Conservation (phyloP, 1,284 basidiomycete genomes). For the Hemileia vastatrix region DNA sequence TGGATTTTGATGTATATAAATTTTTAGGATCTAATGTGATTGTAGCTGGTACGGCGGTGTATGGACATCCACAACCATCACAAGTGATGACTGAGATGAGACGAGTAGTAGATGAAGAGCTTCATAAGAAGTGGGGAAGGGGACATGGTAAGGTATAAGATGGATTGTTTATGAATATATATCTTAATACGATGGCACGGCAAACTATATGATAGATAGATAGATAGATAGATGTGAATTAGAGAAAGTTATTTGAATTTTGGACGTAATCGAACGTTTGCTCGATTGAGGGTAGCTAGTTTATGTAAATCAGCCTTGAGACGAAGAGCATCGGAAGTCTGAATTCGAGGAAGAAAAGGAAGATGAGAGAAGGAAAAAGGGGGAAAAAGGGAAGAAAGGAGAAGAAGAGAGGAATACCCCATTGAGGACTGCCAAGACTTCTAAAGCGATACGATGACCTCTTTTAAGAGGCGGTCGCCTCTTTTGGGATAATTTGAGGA, state of each 20-base stretch:
- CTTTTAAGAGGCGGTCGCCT: conserved; percentile 15
- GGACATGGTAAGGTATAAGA: too few relatives aligned
- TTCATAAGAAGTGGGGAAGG: too few relatives aligned
- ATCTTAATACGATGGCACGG: too few relatives aligned
- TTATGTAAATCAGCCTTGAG: conserved; percentile 21
- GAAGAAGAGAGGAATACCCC: conserved; percentile 3
- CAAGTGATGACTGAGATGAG: conserved; percentile 66
- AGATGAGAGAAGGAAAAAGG: neutral
- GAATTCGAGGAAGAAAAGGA: neutral
- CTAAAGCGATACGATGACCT: conserved; percentile 15
- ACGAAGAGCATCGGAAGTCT: conserved; percentile 17
- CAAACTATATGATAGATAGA: too few relatives aligned
- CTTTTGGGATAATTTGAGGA: conserved; percentile 18
- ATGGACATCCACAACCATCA: conserved; percentile 67
- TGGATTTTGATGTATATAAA: neutral
- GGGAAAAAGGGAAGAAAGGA: neutral
- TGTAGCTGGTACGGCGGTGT: conserved; percentile 94
- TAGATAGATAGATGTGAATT: too few relatives aligned
- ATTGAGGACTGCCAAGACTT: conserved; percentile 19
- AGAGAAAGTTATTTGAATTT: too few relatives aligned
- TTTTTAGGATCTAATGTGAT: conserved; percentile 66
- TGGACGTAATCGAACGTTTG: conserved; percentile 18
- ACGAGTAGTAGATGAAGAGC: conserved; percentile 56
- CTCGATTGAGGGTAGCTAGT: conserved; percentile 20
- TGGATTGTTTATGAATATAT: too few relatives aligned